phyloP scores from a whole-genome alignment of 2,329 filamentous ascomycete genomes.

The Apiospora rasikravindrae region DNA sequence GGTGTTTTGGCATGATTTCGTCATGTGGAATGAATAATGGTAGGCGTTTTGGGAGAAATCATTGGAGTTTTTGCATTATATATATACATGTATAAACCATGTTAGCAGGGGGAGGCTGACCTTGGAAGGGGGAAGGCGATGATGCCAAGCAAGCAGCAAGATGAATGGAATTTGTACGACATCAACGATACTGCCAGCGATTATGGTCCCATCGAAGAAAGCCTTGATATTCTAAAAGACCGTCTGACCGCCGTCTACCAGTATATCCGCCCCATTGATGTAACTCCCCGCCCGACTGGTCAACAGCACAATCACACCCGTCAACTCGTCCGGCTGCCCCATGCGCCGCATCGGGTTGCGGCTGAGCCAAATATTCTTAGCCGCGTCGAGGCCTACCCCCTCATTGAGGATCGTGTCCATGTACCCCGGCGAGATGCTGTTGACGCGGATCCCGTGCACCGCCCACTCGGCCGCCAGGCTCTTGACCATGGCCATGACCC shows the following conservation, averaged over 20 bases:
- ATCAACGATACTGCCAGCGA: background rate
- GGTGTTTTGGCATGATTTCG: background rate
- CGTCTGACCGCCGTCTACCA: conserved; percentile 64
- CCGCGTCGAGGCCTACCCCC: conserved; percentile 60
- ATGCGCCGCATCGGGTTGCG: conserved; percentile 69
- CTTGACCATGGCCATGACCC: conserved; percentile 65
- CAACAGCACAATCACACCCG: conserved; percentile 65
- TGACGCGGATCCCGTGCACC: conserved; percentile 71
- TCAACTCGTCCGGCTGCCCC: conserved; percentile 67
- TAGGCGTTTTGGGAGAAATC: background rate
- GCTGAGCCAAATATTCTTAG: conserved; percentile 59
- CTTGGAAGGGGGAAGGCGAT: too few species aligned
- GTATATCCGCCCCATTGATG: conserved; percentile 70
- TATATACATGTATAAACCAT: too few species aligned
- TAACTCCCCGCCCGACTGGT: conserved; percentile 67
- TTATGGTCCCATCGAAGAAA: too few species aligned
- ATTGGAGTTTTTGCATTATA: background rate
- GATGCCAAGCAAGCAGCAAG: background rate
- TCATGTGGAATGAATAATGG: too few species aligned
- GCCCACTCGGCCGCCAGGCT: conserved; percentile 77
- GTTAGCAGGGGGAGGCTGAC: too few species aligned
- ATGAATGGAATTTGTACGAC: too few species aligned
- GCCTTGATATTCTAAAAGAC: conserved; percentile 35
- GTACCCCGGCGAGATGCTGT: conserved; percentile 74
- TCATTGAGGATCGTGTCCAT: conserved; percentile 80